These are phyloP conservation scores for Penicillium vulpinum DNA, from an alignment of 2,329 filamentous ascomycete genomes.

Conservation along the genomic window DNA sequence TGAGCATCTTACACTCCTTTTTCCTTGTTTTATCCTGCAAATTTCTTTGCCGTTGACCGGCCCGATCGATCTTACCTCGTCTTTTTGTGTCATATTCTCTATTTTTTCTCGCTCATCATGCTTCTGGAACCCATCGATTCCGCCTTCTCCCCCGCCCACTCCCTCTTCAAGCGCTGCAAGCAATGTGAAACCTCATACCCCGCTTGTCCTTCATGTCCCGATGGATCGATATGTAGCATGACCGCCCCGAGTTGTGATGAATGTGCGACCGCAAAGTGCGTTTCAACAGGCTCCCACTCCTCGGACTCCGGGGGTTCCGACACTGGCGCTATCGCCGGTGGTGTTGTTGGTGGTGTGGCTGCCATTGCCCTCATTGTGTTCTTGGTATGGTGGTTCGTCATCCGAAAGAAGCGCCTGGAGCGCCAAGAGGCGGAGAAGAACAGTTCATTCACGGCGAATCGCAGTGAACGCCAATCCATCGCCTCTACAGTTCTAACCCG, in stretches of 20 bases:
- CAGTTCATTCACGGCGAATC: constrained; percentile 53
- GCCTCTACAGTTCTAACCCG: constrained; percentile 93
- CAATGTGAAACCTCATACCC: constrained; percentile 55
- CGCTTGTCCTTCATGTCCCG: constrained; percentile 60
- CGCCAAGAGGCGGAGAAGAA: constrained; percentile 60
- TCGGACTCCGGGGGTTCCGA: constrained; percentile 56
- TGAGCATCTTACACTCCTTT: constrained; percentile 34
- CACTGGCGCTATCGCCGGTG: constrained; percentile 83
- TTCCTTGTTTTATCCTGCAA: constrained; percentile 5
- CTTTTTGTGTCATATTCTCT: neutral
- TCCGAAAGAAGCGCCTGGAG: constrained; percentile 70
- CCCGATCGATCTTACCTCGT: constrained; percentile 14
- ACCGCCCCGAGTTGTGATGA: constrained; percentile 58
- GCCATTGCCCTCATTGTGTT: constrained; percentile 73
- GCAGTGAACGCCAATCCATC: constrained; percentile 77
- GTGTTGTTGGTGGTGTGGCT: constrained; percentile 81
- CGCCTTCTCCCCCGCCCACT: constrained; percentile 22
- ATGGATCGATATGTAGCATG: constrained; percentile 60
- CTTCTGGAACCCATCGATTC: constrained; percentile 25
- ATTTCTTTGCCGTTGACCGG: constrained; percentile 26
- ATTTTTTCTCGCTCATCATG: constrained; percentile 28
- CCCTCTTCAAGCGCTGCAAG: constrained; percentile 51
- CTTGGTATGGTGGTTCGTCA: constrained; percentile 82
- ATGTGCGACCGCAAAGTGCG: constrained; percentile 59
- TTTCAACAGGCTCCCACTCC: constrained; percentile 11